Evolutionary conservation across 371 early-diverging fungal genomes (phyloP).

Genomic region (Dinochytrium kinnereticum): DNA sequence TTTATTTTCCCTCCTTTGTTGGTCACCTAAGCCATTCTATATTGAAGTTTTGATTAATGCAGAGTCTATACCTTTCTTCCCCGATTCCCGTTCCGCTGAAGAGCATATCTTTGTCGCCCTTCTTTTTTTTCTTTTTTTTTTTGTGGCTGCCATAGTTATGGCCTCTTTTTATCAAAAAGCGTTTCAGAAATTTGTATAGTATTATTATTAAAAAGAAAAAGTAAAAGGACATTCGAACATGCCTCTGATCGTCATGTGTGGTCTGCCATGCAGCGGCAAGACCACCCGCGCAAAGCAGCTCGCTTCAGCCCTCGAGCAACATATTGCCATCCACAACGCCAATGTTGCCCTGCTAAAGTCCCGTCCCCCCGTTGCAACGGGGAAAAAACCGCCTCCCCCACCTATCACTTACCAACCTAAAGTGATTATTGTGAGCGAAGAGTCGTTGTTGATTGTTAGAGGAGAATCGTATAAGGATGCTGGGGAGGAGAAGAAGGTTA

Average conservation of each 20-base stretch:
- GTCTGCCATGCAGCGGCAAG: conserved; percentile 91
- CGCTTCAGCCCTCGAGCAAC: conserved; percentile 62
- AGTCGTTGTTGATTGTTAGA: conserved; percentile 66
- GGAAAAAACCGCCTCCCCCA: not conserved
- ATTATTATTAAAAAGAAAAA: not conserved
- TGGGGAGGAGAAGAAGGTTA: conserved; percentile 87
- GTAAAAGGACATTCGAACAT: conserved; percentile 50
- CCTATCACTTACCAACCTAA: conserved; percentile 21
- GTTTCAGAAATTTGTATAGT: no score
- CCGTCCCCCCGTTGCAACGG: conserved; percentile 17
- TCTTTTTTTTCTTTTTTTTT: not conserved
- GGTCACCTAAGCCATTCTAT: no score
- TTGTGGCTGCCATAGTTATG: not conserved
- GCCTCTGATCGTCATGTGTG: conserved; percentile 91
- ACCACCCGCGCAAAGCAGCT: conserved; percentile 80
- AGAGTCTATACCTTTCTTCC: not conserved
- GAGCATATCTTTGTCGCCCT: not conserved
- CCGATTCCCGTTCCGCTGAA: not conserved
- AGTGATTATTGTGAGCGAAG: conserved; percentile 78
- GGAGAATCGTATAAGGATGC: conserved; percentile 64
- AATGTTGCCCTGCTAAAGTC: not conserved
- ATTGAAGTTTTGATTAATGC: no score
- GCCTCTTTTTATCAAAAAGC: not conserved
- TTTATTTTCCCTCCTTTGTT: no score
- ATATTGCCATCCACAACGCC: conserved; percentile 35